A percentile compares a stretch with the other conserved stretches of the same genome.
Conservation (phyloP, 495 filamentous ascomycete species). For the Haplographium delicatum region DNA sequence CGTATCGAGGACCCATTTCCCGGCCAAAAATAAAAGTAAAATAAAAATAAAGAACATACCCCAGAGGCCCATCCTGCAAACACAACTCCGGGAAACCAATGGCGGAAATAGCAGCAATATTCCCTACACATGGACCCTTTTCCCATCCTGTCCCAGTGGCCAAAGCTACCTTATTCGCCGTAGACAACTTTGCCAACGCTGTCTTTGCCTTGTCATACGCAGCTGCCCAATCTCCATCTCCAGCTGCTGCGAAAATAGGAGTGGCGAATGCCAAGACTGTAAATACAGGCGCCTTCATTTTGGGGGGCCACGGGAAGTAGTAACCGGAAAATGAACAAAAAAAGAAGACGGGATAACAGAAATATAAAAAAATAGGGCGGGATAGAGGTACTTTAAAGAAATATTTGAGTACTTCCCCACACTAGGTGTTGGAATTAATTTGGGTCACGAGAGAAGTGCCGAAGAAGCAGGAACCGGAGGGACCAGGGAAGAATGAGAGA, state of each 20-base stretch:
- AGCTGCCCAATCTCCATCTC: conserved; percentile 38
- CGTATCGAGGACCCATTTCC: no score
- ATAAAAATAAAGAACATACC: conserved; percentile 41
- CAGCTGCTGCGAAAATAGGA: conserved; percentile 12
- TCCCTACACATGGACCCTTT: conserved; percentile 62
- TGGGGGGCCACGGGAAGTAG: no score
- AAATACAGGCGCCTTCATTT: conserved; percentile 9
- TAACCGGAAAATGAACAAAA: background rate
- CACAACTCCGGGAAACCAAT: conserved; percentile 54
- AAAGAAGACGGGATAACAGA: background rate
- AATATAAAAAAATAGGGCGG: background rate
- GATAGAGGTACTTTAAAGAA: background rate
- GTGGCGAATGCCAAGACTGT: conserved; percentile 11
- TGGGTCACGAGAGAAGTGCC: background rate
- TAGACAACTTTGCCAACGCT: conserved; percentile 49
- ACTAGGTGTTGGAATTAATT: background rate
- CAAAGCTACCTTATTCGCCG: conserved; percentile 55
- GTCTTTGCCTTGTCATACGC: conserved; percentile 53
- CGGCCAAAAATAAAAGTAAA: no score
- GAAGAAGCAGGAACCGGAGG: background rate
- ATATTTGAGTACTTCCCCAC: no score
- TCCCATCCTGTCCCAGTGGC: conserved; percentile 61
- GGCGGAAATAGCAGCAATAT: conserved; percentile 47
- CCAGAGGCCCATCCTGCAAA: conserved; percentile 54
- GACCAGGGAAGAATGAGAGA: background rate